Base-by-base conservation (phyloP, 1,139 yeast species). In the Yamadazyma triangularis region DNA sequence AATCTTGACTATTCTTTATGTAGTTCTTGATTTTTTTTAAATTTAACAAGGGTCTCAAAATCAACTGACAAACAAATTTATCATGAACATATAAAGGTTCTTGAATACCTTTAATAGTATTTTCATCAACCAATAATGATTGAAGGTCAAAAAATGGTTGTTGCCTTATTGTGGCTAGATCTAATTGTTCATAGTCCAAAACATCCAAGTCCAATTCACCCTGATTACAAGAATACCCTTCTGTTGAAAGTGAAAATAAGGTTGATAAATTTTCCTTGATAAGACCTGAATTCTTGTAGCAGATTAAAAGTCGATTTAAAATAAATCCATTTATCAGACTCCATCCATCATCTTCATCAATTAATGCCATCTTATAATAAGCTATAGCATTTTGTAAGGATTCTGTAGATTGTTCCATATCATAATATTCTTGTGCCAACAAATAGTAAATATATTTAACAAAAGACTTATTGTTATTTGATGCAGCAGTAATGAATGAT, bases 401-500 rank as follows among this genome's bases (percentile, higher is more conserved):
- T 3, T 30, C 27, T 4, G 39, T 30, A 1, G 39, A 36, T n/a
- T n/a, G n/a, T n/a, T n/a, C n/a, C n/a, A n/a, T n/a, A n/a, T n/a
- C n/a, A 27, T 48, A 60, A 41, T 64, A 59, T 31, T 65, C 69
- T 32, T 74, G 75, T 1, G 72, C 86, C 7, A 77, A 47, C 35
- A 68, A 61, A 53, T 64, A 75, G 41, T 67, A 62, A 4, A 74
- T 51, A 41, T 63, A 71, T 13, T 33, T 18, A 6, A 26, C 4
- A 22, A 16, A 12, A 19, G 23, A 16, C 29, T 66, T 23, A 7
- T 24, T 28, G 6, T 24, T 10, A 5, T 19, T 4, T 10, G 23
- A 32, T 8, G 18, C 30, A 15, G 15, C 18, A 12, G 24, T 22
- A 7, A 23, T 14, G 10, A 20, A 20, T 20, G 24, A 20, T 7